Conservation (phyloP, 2,329 filamentous ascomycete genomes). For the Reticulascus tulasneorum region DNA sequence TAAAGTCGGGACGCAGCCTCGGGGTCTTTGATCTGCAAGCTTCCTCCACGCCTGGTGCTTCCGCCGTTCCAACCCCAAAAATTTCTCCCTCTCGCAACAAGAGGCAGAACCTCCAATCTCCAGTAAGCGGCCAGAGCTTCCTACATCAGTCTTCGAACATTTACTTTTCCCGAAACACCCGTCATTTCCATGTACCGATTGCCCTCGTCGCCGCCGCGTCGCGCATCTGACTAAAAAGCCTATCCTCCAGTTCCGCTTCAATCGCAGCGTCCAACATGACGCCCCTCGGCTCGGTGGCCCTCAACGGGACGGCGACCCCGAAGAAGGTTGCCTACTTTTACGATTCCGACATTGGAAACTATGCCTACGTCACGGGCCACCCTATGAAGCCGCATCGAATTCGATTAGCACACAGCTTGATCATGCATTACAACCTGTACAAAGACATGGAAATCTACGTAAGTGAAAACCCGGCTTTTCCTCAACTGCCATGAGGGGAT, state of each 20-base stretch:
- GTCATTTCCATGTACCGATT: too few species aligned
- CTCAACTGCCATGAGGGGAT: constrained; percentile 27
- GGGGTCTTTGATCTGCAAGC: too few species aligned
- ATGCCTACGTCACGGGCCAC: constrained; percentile 93
- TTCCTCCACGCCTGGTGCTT: too few species aligned
- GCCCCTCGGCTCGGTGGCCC: constrained; percentile 39
- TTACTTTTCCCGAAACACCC: constrained; percentile 10
- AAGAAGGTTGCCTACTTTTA: constrained; percentile 98
- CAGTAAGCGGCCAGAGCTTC: constrained; percentile 13
- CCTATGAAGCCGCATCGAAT: constrained; percentile 99
- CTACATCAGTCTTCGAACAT: constrained; percentile 10
- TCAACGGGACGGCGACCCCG: constrained; percentile 40
- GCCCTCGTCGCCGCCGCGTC: too few species aligned
- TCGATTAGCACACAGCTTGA: constrained; percentile 88
- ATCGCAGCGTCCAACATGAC: constrained; percentile 8
- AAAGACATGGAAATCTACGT: constrained; percentile 96
- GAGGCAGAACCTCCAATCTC: too few species aligned
- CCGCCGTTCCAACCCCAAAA: too few species aligned
- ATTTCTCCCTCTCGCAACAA: too few species aligned
- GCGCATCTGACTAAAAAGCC: too few species aligned
- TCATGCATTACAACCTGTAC: constrained; percentile 94
- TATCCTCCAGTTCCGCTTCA: background rate
- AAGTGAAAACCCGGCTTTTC: constrained; percentile 39
- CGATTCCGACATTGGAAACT: constrained; percentile 96
- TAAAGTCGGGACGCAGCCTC: too few species aligned